Base-by-base conservation (phyloP, 176 grass and related monocot genomes). In the Puya raimondii region DNA sequence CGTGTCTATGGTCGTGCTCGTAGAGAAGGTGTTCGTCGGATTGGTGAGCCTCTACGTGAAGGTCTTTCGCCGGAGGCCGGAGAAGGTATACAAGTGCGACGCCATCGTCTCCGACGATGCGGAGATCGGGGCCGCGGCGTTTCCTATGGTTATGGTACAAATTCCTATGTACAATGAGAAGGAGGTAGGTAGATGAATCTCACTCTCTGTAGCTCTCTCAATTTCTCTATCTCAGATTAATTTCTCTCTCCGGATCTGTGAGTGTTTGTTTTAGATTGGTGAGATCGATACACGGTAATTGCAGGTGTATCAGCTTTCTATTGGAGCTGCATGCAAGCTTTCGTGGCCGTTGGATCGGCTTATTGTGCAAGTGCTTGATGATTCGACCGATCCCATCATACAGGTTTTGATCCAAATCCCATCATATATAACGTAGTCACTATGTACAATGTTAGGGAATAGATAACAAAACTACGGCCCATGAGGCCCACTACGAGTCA, bases 281-380 rank as follows among this genome's bases (percentile, higher is more conserved):
- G 15, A 1, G 16, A 18, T 56, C 1, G 52, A n/a, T 14, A 14
- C 16, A 56, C 21, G 21, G 9, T 2, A 52, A 59, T 1, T 70
- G 58, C 83, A 95, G 91, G 91, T 95, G 68, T 95, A 95, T 51
- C 66, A 85, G 72, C 68, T 90, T 14, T 95, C 91, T 11, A 85
- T 95, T 53, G 91, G 84, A 12, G 84, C 91, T 15, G 87, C 83
- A n/a, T 95, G 91, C 78, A 87, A 68, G 33, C 81, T 95, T 65
- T 77, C 68, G 59, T 95, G 91, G 91, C 91, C 91, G 52, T 61
- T 63, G 63, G 86, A 95, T 74, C 81, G 84, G 64, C 25, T 95
- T 16, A 82, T 90, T 3, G 75, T 95, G 25, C 91, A 95, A 74
- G 87, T 95, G 27, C 47, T 95, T 52, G 91, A 95, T 66, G 91